Evolutionary conservation across 2,329 filamentous ascomycete genomes (phyloP), one percentile per base, ranked within the genome.

Genomic region (Fusarium sp.): DNA sequence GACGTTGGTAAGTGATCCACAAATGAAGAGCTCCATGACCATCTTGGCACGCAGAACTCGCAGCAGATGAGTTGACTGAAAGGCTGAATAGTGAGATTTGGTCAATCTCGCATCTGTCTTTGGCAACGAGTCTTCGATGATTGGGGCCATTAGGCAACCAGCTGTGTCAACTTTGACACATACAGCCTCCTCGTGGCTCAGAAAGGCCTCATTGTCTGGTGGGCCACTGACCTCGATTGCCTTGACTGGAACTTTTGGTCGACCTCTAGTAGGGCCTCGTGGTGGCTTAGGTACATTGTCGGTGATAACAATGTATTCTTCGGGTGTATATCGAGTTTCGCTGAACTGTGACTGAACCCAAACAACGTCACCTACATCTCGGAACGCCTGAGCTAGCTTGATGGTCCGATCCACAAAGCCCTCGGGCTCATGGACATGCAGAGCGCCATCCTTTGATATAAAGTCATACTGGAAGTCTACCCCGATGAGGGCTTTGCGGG

Each of bases 391-490:
- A 41, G 90, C 89, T 3, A 98, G 82, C 8, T 85, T 79, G 20
- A 89, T 81, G 41, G 94, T 86, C 28, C 87, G 88, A 39, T 90
- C 84, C 44, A 96, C 77, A 65, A 94, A 92, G 11, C 87, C 87
- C 6, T 85, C 79, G 5, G 89, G 88, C 43, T 87, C 84, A 35
- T 82, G 82, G 50, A 94, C 87, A 14, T 89, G 86, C 20, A 97
- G 79, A 26, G 89, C 86, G 55, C 92, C 91, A 50, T 88, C 84
- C 2, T 87, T 80, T 8, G 88, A 84, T 59, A 96, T 81, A 74
- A 98, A 97, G 77, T 97, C 95, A 73, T 96, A 93, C 75, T 98
- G 96, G 35, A 97, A 87, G 74, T 97, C 95, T 67, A 97, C 85
- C 19, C 96, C 82, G 20, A 98, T 83, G 43, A 99, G 84, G 2